These are phyloP conservation scores for Flammula alnicola DNA, from an alignment of 1,284 basidiomycete genomes.

Conservation along the genomic window DNA sequence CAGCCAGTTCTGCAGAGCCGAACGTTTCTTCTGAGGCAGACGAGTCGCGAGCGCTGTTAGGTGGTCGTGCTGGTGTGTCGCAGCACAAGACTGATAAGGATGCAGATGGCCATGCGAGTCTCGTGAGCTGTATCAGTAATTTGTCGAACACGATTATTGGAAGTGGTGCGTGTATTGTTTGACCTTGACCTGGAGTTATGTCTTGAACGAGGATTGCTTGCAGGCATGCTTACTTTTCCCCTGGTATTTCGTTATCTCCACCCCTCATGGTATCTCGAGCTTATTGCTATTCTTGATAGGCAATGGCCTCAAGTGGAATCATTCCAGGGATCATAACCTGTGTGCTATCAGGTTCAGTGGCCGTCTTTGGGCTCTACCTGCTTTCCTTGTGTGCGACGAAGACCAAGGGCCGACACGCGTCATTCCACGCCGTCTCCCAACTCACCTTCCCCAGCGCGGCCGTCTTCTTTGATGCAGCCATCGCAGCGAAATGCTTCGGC, in stretches of 20 bases:
- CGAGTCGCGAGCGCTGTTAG: constrained; percentile 60
- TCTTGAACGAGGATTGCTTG: neutral
- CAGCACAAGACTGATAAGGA: constrained; percentile 27
- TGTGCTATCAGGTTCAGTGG: constrained; percentile 81
- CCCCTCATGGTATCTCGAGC: neutral
- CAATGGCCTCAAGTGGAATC: constrained; percentile 84
- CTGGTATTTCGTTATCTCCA: constrained; percentile 47
- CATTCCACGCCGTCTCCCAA: constrained; percentile 87
- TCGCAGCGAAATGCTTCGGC: constrained; percentile 96
- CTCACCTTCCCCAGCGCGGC: constrained; percentile 87
- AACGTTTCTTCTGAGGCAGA: constrained; percentile 29
- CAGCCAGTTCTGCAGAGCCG: constrained; percentile 33
- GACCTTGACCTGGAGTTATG: neutral
- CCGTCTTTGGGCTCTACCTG: constrained; percentile 89
- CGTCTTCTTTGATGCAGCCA: constrained; percentile 90
- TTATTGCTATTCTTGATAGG: constrained; percentile 45
- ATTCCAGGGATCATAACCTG: constrained; percentile 90
- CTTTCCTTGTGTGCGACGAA: constrained; percentile 89
- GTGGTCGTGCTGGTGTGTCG: constrained; percentile 41
- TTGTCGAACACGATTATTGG: constrained; percentile 89
- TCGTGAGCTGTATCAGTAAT: constrained; percentile 75
- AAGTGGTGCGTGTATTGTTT: constrained; percentile 62
- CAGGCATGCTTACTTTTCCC: constrained; percentile 86
- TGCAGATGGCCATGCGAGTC: constrained; percentile 65
- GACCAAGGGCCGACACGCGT: constrained; percentile 76